A percentile compares a stretch with the other conserved stretches of the same genome.
Conservation (phyloP, 805 yeast genomes). For the Citeromyces matritensis region DNA sequence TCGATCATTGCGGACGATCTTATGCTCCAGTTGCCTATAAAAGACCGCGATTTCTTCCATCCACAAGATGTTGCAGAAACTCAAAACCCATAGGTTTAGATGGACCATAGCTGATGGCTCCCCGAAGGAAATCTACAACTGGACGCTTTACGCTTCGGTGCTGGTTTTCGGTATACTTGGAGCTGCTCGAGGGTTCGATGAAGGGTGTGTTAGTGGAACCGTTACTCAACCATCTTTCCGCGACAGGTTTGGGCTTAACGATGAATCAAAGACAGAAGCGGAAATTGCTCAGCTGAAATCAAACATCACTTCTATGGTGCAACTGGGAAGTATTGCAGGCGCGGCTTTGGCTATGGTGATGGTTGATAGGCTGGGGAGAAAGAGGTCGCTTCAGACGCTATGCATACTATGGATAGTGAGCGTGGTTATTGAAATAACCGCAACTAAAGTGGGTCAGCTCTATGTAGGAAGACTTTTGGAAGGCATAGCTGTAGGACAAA, state of each 20-base stretch:
- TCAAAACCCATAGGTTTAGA: too few species aligned
- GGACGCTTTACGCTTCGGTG: conserved; percentile 26
- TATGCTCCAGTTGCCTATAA: too few species aligned
- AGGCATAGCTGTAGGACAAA: conserved; percentile 42
- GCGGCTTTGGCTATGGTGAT: conserved; percentile 29
- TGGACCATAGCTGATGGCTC: background rate
- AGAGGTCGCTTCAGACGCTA: conserved; percentile 26
- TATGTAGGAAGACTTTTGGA: conserved; percentile 41
- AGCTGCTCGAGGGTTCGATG: conserved; percentile 42
- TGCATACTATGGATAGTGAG: conserved; percentile 28
- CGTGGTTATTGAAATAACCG: conserved; percentile 31
- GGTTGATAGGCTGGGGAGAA: conserved; percentile 36
- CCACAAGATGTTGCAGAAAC: too few species aligned
- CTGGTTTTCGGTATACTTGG: conserved; percentile 40
- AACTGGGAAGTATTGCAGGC: conserved; percentile 34
- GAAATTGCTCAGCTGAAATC: conserved; percentile 30
- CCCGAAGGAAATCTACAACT: conserved; percentile 31
- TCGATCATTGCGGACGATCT: too few species aligned
- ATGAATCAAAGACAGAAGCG: conserved; percentile 15
- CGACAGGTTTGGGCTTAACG: conserved; percentile 25
- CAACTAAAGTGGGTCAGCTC: conserved; percentile 28
- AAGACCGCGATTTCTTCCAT: too few species aligned
- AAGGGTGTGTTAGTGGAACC: conserved; percentile 33
- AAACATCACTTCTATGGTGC: conserved; percentile 45
- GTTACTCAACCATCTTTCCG: conserved; percentile 26